Conservation (phyloP, 2,329 filamentous ascomycete genomes). For the Verticillium klebahnii region DNA sequence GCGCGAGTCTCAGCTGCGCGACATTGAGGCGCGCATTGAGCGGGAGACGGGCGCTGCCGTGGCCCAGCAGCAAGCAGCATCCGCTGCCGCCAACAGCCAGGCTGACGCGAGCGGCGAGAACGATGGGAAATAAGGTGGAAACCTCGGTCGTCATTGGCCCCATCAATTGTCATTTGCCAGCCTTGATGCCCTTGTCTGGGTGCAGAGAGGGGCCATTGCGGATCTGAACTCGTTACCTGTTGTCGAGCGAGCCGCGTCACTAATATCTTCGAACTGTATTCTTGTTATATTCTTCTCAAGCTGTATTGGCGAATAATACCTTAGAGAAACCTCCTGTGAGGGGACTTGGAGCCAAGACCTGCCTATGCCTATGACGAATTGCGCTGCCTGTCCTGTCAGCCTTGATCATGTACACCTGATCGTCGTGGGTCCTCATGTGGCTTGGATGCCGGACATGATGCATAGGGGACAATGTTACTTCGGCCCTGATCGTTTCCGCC, state of each 20-base stretch:
- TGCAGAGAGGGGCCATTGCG: not conserved
- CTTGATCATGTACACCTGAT: no score
- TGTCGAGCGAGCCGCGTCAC: not conserved
- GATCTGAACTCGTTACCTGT: not conserved
- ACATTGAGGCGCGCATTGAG: conserved; percentile 97
- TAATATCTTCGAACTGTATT: not conserved
- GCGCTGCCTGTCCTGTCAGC: no score
- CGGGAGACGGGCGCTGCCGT: conserved; percentile 55
- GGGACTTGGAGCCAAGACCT: not conserved
- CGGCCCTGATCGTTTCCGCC: no score
- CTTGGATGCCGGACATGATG: no score
- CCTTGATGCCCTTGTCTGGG: not conserved
- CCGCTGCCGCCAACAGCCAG: not conserved
- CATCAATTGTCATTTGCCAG: not conserved
- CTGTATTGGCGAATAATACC: not conserved
- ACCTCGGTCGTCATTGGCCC: not conserved
- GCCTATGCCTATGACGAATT: no score
- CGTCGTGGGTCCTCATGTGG: no score
- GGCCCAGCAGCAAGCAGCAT: not conserved
- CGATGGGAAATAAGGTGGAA: not conserved
- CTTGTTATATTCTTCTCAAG: not conserved
- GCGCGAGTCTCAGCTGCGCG: conserved; percentile 95
- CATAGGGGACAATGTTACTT: no score
- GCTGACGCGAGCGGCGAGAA: not conserved
- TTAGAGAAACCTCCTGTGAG: not conserved